Evolutionary conservation across 2,329 filamentous ascomycete genomes (phyloP).

Genomic region (Fusarium floridanum): DNA sequence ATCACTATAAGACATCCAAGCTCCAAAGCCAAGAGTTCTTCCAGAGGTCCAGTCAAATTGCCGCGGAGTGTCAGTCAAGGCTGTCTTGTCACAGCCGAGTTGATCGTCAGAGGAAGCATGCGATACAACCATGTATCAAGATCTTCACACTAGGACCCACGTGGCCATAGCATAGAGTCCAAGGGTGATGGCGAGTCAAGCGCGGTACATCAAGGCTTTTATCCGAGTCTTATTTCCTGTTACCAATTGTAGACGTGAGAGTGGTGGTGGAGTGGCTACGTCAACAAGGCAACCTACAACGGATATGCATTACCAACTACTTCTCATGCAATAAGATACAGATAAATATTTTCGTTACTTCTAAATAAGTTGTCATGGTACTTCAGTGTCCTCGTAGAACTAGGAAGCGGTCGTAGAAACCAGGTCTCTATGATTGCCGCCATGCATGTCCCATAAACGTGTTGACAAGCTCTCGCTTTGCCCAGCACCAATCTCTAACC

Average conservation of each 20-base stretch:
- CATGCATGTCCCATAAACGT: not conserved
- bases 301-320: not conserved
- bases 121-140: constrained; percentile 24
- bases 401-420: not conserved
- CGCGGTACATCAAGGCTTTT: constrained; percentile 14
- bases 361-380: not conserved
- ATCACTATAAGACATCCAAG: not conserved
- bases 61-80: not conserved
- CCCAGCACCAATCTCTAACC: not conserved
- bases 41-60: not conserved
- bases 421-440: not conserved
- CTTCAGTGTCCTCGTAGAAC: not conserved
- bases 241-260: constrained; percentile 9
- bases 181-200: constrained; percentile 21
- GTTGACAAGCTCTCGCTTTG: not conserved
- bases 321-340: not conserved
- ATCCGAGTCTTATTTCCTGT: constrained; percentile 7
- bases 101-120: constrained; percentile 3
- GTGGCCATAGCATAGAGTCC: constrained; percentile 7
- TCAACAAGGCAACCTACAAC: not conserved
- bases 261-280: not conserved
- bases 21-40: not conserved
- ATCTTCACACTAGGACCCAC: constrained; percentile 23
- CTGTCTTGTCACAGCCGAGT: not conserved
- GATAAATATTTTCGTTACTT: not conserved